Base-by-base conservation (phyloP, 805 yeast genomes). In the Kazachstania viticola region DNA sequence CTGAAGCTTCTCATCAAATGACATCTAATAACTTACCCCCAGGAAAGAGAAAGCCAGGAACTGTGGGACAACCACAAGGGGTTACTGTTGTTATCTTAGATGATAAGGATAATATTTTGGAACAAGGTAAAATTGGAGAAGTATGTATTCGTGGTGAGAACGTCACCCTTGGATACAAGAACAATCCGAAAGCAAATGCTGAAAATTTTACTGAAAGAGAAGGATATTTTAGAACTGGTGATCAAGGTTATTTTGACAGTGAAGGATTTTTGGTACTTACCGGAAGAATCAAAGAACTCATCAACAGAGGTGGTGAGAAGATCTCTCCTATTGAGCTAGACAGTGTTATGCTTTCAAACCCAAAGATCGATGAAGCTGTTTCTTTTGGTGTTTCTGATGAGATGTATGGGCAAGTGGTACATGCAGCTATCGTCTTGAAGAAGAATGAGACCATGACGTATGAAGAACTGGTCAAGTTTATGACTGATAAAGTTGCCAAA, bases 1-100 rank as follows among this genome's bases (percentile, higher is more conserved):
- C 85, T 2, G 87, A 78, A 49, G 82, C 82, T 1, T 66, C 81
- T n/a, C 85, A 78, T 51, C 84, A 78, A 52, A 79, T 78, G 76
- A 73, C 81, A 9, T 75, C 84, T 3, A 78, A 78, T 53, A 66
- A 70, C 41, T 54, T 76, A 26, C 81, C 82, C 23, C 75, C 79
- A 9, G 78, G 75, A 11, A 52, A 64, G 38, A 64, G 82, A 40
- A 71, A 69, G 54, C 72, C 83, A 8, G 83, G 84, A 12, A 74
- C 84, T 4, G 84, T 78, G 15, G 83, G 84, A 4, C 73, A 67
- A 36, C 80, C 82, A 7, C 77, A 73, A 43, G 83, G 83, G 22
- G 81, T 75, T 8, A 70, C 73, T 31, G 64, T 75, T 17, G 71
- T 65, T 13, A 68, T 79, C 32, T 54, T 76, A 28, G 75, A 73